Conservation (phyloP, 805 yeast genomes). For the Candida patagonica region DNA sequence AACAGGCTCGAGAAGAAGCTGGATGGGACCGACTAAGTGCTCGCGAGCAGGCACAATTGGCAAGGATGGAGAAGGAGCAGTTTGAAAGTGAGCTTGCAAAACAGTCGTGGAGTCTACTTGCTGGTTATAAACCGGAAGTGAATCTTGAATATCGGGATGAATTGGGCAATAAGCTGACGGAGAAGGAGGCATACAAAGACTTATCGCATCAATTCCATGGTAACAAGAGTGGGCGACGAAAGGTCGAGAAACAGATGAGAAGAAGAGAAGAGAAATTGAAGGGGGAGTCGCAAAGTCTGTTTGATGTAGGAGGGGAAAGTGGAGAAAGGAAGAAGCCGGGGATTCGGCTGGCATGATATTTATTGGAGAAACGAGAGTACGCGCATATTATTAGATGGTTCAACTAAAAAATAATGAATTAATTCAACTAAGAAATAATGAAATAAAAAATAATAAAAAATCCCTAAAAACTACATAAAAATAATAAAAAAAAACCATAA, state of each 20-base stretch:
- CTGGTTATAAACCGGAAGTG: constrained; percentile 36
- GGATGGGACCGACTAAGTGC: constrained; percentile 22
- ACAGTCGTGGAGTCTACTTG: constrained; percentile 25
- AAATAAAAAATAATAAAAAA: too few species aligned
- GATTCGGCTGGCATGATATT: constrained; percentile 5
- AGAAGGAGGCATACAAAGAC: constrained; percentile 69
- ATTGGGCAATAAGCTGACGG: constrained; percentile 45
- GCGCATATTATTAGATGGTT: too few species aligned
- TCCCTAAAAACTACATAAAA: too few species aligned
- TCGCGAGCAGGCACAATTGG: constrained; percentile 26
- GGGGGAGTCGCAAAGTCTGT: constrained; percentile 15
- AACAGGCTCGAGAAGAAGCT: constrained; percentile 18
- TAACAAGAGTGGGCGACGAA: constrained; percentile 28
- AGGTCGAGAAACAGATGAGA: constrained; percentile 27
- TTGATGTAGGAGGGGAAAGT: constrained; percentile 6
- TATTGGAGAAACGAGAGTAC: too few species aligned
- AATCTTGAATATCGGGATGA: constrained; percentile 54
- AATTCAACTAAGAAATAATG: too few species aligned
- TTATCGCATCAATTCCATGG: constrained; percentile 78
- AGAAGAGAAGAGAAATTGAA: constrained; percentile 22
- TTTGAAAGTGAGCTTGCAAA: constrained; percentile 25
- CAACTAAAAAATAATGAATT: too few species aligned
- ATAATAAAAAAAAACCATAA: too few species aligned
- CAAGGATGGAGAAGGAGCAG: constrained; percentile 22
- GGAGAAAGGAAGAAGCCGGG: constrained; percentile 6